Percentiles rank a stretch among this genome's conserved stretches.
Conservation (phyloP, 2,329 filamentous ascomycete species). For the Botrytis porri region DNA sequence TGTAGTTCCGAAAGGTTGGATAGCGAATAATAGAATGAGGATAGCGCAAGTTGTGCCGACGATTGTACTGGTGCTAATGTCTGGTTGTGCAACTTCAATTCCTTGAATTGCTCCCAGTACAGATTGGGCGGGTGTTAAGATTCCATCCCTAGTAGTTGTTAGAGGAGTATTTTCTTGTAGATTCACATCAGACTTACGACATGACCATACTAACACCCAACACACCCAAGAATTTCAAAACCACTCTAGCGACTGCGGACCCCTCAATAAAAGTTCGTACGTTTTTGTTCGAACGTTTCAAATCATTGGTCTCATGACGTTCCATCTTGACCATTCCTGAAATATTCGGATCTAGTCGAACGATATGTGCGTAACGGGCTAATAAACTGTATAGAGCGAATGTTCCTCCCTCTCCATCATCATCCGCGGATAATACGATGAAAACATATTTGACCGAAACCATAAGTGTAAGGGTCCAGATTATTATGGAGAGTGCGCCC, state of each 20-base stretch:
- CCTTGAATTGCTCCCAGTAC: slow-evolving; percentile 68
- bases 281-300: slow-evolving; percentile 49
- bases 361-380: slow-evolving; percentile 59
- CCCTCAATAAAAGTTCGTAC: slow-evolving; percentile 58
- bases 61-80: slow-evolving; percentile 56
- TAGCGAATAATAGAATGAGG: slow-evolving; percentile 58
- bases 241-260: slow-evolving; percentile 48
- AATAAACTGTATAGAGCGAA: slow-evolving; percentile 66
- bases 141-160: slow-evolving; percentile 47
- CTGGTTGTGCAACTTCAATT: slow-evolving; percentile 54
- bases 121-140: slow-evolving; percentile 67
- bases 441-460: slow-evolving; percentile 68
- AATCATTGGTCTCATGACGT: slow-evolving; percentile 54
- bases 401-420: slow-evolving; percentile 69
- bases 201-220: slow-evolving; percentile 67
- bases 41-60: slow-evolving; percentile 64
- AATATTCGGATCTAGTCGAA: slow-evolving; percentile 55
- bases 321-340: slow-evolving; percentile 56
- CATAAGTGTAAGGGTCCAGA: slow-evolving; percentile 67
- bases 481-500: slow-evolving; percentile 63
- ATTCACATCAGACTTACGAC: slow-evolving; percentile 28
- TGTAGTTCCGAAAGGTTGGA: slow-evolving; percentile 64
- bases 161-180: background rate
- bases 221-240: slow-evolving; percentile 61
- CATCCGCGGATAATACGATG: slow-evolving; percentile 63